Evolutionary conservation across 345 rosid genomes (phyloP).

Genomic region (Psidium guajava): DNA sequence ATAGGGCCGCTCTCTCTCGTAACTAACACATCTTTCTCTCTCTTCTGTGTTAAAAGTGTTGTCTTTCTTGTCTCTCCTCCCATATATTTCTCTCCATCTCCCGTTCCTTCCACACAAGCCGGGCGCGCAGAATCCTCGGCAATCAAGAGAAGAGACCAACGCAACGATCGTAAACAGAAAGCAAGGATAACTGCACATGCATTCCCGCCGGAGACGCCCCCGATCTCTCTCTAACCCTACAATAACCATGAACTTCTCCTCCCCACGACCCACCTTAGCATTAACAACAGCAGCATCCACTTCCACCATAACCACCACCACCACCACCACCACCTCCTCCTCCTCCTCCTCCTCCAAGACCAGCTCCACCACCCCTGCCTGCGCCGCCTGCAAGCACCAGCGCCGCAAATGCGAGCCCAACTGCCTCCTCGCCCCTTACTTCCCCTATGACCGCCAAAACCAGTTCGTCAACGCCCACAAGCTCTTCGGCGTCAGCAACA

Average conservation of each 20-base stretch:
- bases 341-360: conserved; percentile 1
- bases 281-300: not conserved
- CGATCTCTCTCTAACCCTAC: conserved; percentile 27
- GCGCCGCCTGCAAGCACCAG: conserved; percentile 97
- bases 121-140: conserved; percentile 4
- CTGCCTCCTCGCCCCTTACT: conserved; percentile 95
- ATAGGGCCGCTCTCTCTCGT: not conserved
- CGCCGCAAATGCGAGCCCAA: conserved; percentile 87
- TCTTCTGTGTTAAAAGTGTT: too few species aligned
- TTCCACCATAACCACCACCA: not conserved
- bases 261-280: not conserved
- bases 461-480: conserved; percentile 94
- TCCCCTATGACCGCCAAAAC: conserved; percentile 71
- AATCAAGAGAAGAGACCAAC: conserved; percentile 2
- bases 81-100: conserved; percentile 41
- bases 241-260: not conserved
- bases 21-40: not conserved
- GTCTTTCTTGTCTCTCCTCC: not conserved
- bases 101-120: conserved; percentile 1
- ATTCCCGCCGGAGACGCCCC: conserved; percentile 55
- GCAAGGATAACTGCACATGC: conserved; percentile 10
- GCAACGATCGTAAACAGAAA: not conserved
- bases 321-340: conserved; percentile 2
- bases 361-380: conserved; percentile 51
- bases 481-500: conserved; percentile 86